Percentiles rank a stretch among this genome's conserved stretches.
These are phyloP conservation scores for Fusarium lyarnte DNA, from an alignment of 2,329 filamentous ascomycete genomes.

Conservation along the genomic window DNA sequence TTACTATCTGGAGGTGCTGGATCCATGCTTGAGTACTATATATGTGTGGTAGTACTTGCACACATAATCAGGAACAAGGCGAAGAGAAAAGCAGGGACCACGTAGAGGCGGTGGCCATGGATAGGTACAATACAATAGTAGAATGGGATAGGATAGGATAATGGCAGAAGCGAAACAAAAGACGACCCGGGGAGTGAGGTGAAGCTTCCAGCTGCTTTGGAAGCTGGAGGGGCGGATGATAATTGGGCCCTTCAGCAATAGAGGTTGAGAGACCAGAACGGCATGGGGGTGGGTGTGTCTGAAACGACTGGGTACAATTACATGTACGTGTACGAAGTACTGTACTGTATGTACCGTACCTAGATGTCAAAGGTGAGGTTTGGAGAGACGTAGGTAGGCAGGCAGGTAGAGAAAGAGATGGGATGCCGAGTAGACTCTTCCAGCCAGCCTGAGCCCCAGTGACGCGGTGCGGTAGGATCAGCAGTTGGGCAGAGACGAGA, in stretches of 20 bases:
- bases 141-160: constrained; percentile 31
- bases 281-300: constrained; percentile 47
- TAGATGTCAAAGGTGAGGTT: constrained; percentile 28
- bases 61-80: constrained; percentile 51
- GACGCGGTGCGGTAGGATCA: constrained; percentile 44
- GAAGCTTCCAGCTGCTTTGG: constrained; percentile 44
- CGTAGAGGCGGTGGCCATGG: constrained; percentile 50
- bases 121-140: constrained; percentile 30
- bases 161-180: constrained; percentile 43
- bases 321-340: constrained; percentile 42
- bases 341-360: constrained; percentile 32
- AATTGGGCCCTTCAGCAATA: constrained; percentile 46
- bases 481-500: constrained; percentile 46
- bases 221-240: constrained; percentile 43
- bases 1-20: constrained; percentile 67
- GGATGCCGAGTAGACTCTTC: constrained; percentile 33
- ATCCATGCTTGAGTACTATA: constrained; percentile 65
- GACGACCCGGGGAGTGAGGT: constrained; percentile 40
- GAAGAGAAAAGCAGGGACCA: constrained; percentile 51
- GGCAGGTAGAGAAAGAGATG: constrained; percentile 20
- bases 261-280: constrained; percentile 42
- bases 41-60: constrained; percentile 49
- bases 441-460: constrained; percentile 37
- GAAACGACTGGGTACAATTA: constrained; percentile 45
- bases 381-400: constrained; percentile 36